Base-by-base conservation (phyloP, 1,139 yeast species). In the Pichiaceae sp. region DNA sequence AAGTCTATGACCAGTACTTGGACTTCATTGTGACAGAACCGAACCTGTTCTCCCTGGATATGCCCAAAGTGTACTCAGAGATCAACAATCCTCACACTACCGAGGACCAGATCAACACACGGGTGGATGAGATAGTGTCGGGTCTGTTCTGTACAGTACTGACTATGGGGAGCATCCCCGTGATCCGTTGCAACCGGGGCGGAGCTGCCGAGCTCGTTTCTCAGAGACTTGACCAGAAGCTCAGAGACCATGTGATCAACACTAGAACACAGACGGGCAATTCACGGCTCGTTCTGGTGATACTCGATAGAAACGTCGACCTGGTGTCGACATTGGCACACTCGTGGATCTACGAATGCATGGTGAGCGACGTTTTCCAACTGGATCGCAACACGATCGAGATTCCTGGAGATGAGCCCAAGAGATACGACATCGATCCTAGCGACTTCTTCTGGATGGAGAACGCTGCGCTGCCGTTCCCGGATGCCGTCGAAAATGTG, bases 191-290 rank as follows among this genome's bases (percentile, higher is more conserved):
- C 36, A 89, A 93, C 33, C 70, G 82, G 37, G 93, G 94, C 37
- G 96, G 96, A 2, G 95, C 99, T 0, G 96, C 97, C 1, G 97
- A 91, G 56, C 72, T 87, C 54, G 83, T 91, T 21, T 95, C 97
- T 2, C 82, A 81, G 46, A 85, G 81, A 53, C 68, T 91, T 44
- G 96, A 93, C 50, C 72, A 75, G 49, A 80, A 77, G 52, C 65
- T 91, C 40, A 71, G 97, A 41, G 96, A 91, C 53, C 82, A 85
- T 55, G 80, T 86, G 33, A 70, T 82, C 40, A 87, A 86, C 53
- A 68, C 89, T 1, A 72, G 76, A 45, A 54, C 46, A 36, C 39
- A 41, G 37, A 31, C 31, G 27, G 33, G 39, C 6, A 50, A 44
- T 42, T 79, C 75, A 42, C 68, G 95, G 43, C 76, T 85, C 4